A percentile compares a stretch with the other conserved stretches of the same genome.
Evolutionary conservation across 73 alveolate species (phyloP).

Genomic region (Halteria grandinella): DNA sequence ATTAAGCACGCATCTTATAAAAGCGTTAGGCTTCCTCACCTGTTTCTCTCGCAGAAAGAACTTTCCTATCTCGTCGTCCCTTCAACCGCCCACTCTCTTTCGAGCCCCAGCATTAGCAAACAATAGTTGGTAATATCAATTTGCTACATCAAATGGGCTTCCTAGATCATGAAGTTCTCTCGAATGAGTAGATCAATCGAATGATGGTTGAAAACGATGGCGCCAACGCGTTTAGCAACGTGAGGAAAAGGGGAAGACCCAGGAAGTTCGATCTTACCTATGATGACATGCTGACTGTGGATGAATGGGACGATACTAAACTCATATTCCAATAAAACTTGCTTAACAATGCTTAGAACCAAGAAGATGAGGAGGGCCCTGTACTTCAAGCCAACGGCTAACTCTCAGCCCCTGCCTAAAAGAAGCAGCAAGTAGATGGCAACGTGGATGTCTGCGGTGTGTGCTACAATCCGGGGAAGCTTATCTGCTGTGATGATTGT

Average conservation of each 20-base stretch:
- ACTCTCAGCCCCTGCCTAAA: neutral
- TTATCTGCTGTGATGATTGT: constrained; percentile 56
- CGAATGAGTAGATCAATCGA: constrained; percentile 29
- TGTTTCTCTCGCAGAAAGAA: no score
- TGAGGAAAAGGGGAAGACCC: constrained; percentile 71
- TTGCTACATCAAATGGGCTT: constrained; percentile 27
- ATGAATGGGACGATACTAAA: constrained; percentile 55
- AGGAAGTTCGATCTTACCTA: constrained; percentile 56
- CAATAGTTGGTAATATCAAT: constrained; percentile 13
- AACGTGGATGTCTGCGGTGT: constrained; percentile 54
- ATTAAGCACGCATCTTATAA: no score
- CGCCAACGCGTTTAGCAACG: constrained; percentile 5
- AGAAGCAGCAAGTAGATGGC: constrained; percentile 6
- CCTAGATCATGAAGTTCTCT: constrained; percentile 13
- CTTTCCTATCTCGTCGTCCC: no score
- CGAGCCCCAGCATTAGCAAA: constrained; percentile 10
- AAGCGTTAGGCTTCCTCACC: no score
- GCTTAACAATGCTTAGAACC: no score
- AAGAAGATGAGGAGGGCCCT: no score
- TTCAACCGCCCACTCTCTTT: constrained; percentile 30
- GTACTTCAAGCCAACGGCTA: no score
- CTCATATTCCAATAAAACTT: no score
- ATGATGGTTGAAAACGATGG: constrained; percentile 23
- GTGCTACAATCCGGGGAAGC: constrained; percentile 50
- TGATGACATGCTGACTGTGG: constrained; percentile 58